These are phyloP conservation scores for Monilinia laxa DNA, from an alignment of 2,329 filamentous ascomycete genomes.

Conservation along the genomic window DNA sequence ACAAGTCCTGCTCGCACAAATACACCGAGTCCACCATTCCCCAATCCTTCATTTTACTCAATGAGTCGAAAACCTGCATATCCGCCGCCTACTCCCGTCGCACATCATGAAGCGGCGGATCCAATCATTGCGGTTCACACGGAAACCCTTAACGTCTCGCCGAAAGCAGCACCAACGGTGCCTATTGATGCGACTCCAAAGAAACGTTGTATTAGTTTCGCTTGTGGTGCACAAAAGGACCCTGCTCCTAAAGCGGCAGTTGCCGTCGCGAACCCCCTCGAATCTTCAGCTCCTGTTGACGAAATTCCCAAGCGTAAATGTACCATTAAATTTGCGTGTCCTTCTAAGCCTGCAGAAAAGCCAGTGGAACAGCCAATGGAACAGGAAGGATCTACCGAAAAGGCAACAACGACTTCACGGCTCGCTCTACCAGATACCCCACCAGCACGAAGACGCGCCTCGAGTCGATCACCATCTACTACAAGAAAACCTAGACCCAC, in stretches of 20 bases:
- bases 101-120: constrained; percentile 24
- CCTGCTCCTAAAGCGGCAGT: constrained; percentile 43
- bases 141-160: constrained; percentile 33
- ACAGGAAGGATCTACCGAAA: constrained; percentile 16
- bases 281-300: constrained; percentile 29
- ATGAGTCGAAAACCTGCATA: constrained; percentile 30
- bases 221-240: constrained; percentile 64
- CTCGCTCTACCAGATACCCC: constrained; percentile 25
- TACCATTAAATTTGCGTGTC: constrained; percentile 73
- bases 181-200: constrained; percentile 65
- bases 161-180: constrained; percentile 48
- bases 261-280: constrained; percentile 39
- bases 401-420: background rate
- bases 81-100: constrained; percentile 24
- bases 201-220: constrained; percentile 91
- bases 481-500: constrained; percentile 35
- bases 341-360: constrained; percentile 50
- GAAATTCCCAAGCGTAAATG: constrained; percentile 54
- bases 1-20: constrained; percentile 86
- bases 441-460: constrained; percentile 27
- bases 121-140: constrained; percentile 21
- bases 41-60: constrained; percentile 47
- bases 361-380: background rate
- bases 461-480: constrained; percentile 35
- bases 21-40: constrained; percentile 84